Conservation (phyloP, 768 basidiomycete species). For the Boletus huronensis region DNA sequence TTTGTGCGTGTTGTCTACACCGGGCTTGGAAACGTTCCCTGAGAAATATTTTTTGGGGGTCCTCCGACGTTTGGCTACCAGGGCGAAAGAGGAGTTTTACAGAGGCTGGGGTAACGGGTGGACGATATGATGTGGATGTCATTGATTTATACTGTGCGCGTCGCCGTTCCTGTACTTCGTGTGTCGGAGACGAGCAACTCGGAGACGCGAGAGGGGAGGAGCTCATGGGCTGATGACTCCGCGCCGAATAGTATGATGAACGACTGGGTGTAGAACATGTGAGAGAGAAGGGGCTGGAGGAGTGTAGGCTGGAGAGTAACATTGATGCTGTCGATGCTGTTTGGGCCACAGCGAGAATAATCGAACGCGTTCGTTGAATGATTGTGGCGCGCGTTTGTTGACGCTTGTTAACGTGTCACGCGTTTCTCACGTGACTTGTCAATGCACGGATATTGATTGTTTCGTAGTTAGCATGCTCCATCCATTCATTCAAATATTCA, state of each 20-base stretch:
- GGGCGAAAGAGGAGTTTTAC: slow-evolving; percentile 16
- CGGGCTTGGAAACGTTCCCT: slow-evolving; percentile 58
- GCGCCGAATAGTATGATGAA: slow-evolving; percentile 28
- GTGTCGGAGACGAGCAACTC: slow-evolving; percentile 42
- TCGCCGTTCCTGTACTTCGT: slow-evolving; percentile 45
- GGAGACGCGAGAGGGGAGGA: slow-evolving; percentile 55
- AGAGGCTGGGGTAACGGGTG: slow-evolving; percentile 6
- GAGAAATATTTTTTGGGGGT: slow-evolving; percentile 53
- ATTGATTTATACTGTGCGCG: slow-evolving; percentile 53
- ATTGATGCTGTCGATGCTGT: slow-evolving; percentile 1
- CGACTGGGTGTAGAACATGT: slow-evolving; percentile 39
- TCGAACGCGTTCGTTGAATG: slow-evolving; percentile 8
- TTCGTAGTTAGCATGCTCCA: too few relatives aligned
- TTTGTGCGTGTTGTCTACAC: slow-evolving; percentile 59
- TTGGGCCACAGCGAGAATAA: neutral
- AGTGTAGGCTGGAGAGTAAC: slow-evolving; percentile 19
- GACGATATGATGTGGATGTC: slow-evolving; percentile 24
- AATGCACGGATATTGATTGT: too few relatives aligned
- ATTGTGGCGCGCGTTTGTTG: slow-evolving; percentile 22
- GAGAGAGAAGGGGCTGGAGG: slow-evolving; percentile 29
- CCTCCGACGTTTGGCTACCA: slow-evolving; percentile 29
- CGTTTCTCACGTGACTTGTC: slow-evolving; percentile 12
- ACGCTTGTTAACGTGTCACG: slow-evolving; percentile 23
- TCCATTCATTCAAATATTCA: too few relatives aligned
- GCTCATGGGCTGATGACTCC: slow-evolving; percentile 36